Evolutionary conservation across 108 stramenopile genomes (phyloP).

Genomic region (Pseudonitzschia multistriata): DNA sequence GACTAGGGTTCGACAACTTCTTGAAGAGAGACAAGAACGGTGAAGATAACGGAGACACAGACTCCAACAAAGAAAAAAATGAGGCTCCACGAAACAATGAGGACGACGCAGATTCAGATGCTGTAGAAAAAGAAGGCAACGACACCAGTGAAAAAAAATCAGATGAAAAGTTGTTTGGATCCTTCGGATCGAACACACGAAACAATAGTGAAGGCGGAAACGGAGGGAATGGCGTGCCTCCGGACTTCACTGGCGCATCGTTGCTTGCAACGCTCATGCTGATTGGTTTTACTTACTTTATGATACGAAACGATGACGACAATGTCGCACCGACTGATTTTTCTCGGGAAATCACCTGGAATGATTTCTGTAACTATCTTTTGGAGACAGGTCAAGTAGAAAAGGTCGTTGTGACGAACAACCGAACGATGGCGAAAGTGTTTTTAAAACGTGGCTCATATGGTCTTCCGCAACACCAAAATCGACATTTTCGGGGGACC

Average conservation of each 20-base stretch:
- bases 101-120: not conserved
- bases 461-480: conserved; percentile 39
- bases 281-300: conserved; percentile 36
- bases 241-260: conserved; percentile 33
- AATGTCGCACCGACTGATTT: conserved; percentile 45
- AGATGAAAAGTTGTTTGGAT: conserved; percentile 19
- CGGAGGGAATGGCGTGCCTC: conserved; percentile 17
- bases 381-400: conserved; percentile 86
- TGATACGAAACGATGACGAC: conserved; percentile 42
- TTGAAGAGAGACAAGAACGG: conserved; percentile 56
- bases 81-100: not conserved
- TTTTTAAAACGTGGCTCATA: conserved; percentile 46
- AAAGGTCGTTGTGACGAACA: conserved; percentile 88
- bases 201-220: conserved; percentile 32
- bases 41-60: conserved; percentile 14
- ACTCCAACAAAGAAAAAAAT: conserved; percentile 13
- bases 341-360: conserved; percentile 79
- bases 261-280: conserved; percentile 30
- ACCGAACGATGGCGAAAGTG: conserved; percentile 77
- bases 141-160: not conserved
- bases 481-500: conserved; percentile 16
- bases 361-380: conserved; percentile 81
- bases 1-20: conserved; percentile 68
- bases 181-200: conserved; percentile 26
- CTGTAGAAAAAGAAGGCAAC: conserved; percentile 10